phyloP scores from a whole-genome alignment of 2,329 filamentous ascomycete species.

The Cladosporium sp. region DNA sequence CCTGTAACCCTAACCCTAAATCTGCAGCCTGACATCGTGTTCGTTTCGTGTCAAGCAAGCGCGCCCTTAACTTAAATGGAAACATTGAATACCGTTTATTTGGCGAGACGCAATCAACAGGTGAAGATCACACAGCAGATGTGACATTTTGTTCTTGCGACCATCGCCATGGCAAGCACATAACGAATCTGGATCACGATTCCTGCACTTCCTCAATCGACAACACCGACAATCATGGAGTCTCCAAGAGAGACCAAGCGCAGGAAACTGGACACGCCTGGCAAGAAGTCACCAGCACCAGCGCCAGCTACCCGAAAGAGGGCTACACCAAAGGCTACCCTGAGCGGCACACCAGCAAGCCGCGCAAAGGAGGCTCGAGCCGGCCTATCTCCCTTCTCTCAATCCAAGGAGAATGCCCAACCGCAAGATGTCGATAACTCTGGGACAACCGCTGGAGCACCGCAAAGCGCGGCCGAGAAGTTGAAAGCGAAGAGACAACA shows the following conservation, averaged over 20 bases:
- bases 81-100: neutral
- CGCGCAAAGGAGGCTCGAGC: slow-evolving; percentile 18
- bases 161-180: neutral
- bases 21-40: neutral
- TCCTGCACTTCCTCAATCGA: neutral
- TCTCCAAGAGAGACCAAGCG: slow-evolving; percentile 34
- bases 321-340: slow-evolving; percentile 6
- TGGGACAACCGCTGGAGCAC: neutral
- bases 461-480: slow-evolving; percentile 23
- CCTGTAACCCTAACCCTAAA: neutral
- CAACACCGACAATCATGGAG: slow-evolving; percentile 27
- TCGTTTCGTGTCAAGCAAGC: neutral
- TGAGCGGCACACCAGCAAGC: slow-evolving; percentile 11
- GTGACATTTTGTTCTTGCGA: neutral
- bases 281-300: slow-evolving; percentile 17
- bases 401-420: slow-evolving; percentile 19
- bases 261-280: slow-evolving; percentile 33
- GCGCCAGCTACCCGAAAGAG: slow-evolving; percentile 18
- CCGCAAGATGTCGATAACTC: slow-evolving; percentile 18
- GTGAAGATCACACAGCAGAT: neutral
- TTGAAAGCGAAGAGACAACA: slow-evolving; percentile 11
- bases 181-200: neutral
- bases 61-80: neutral
- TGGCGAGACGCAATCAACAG: neutral
- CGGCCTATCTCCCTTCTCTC: slow-evolving; percentile 8